Percentiles rank a stretch among this genome's conserved stretches.
phyloP scores from a whole-genome alignment of 768 basidiomycete species.

The Coprinopsis strossmayeri region DNA sequence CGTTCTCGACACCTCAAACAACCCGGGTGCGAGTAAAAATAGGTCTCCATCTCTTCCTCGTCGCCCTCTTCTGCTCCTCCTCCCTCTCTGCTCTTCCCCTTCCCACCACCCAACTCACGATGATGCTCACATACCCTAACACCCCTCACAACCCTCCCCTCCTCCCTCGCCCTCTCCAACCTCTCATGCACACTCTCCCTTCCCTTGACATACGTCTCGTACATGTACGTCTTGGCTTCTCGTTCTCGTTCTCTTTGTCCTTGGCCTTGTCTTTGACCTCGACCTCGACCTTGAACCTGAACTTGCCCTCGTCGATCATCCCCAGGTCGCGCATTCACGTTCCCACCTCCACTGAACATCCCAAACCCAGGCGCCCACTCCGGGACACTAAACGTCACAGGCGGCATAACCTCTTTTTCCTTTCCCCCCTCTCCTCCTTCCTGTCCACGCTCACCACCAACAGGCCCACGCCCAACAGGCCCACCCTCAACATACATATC shows the following conservation, averaged over 20 bases:
- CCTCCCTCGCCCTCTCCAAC: conserved; percentile 16
- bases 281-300: too few species aligned
- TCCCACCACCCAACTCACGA: background rate
- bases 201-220: conserved; percentile 35
- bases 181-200: conserved; percentile 34
- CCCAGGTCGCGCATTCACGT: too few species aligned
- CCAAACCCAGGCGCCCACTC: background rate
- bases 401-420: background rate
- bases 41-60: background rate
- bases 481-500: background rate
- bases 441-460: background rate
- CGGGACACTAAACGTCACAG: background rate
- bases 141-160: background rate
- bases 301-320: too few species aligned
- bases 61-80: background rate
- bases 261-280: too few species aligned
- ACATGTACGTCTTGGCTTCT: conserved; percentile 21
- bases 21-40: background rate
- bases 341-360: background rate
- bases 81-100: background rate
- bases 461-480: background rate
- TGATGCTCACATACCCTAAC: background rate
- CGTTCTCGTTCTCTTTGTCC: too few species aligned
- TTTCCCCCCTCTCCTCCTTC: background rate
- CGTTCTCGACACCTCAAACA: conserved; percentile 14